Percentiles rank a stretch among this genome's conserved stretches.
Evolutionary conservation across 768 basidiomycete species (phyloP).

Genomic region (Tulasnella sp.): DNA sequence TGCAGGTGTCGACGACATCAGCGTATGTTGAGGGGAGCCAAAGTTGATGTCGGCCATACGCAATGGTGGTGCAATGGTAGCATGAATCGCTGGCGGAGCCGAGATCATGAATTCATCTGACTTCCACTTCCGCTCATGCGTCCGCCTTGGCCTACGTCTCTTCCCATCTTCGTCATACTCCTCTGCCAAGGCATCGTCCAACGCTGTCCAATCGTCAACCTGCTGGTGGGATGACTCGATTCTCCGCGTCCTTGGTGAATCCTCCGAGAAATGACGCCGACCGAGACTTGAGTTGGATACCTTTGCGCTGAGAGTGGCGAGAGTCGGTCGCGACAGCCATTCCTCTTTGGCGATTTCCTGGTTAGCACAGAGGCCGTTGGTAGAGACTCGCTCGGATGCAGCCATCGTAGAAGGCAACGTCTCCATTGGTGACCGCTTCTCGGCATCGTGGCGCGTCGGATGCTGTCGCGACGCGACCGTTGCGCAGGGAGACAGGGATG

Average conservation of each 20-base stretch:
- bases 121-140: slow-evolving; percentile 2
- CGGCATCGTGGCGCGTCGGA: no score
- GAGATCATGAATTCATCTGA: not conserved
- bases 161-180: not conserved
- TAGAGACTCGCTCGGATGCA: not conserved
- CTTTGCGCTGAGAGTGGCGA: not conserved
- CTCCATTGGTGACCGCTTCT: no score
- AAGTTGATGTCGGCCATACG: not conserved
- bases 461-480: no score
- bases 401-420: not conserved
- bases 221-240: not conserved
- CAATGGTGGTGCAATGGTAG: not conserved
- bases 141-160: not conserved
- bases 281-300: not conserved
- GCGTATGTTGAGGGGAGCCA: not conserved
- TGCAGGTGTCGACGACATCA: not conserved
- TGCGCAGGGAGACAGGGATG: no score
- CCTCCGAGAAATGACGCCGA: no score
- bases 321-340: not conserved
- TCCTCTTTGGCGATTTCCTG: not conserved
- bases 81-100: not conserved
- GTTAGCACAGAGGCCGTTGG: not conserved
- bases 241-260: no score
- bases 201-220: not conserved
- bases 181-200: not conserved